These are phyloP conservation scores for Petunia secreta DNA, from an alignment of 257 asterid genomes.

Conservation along the genomic window DNA sequence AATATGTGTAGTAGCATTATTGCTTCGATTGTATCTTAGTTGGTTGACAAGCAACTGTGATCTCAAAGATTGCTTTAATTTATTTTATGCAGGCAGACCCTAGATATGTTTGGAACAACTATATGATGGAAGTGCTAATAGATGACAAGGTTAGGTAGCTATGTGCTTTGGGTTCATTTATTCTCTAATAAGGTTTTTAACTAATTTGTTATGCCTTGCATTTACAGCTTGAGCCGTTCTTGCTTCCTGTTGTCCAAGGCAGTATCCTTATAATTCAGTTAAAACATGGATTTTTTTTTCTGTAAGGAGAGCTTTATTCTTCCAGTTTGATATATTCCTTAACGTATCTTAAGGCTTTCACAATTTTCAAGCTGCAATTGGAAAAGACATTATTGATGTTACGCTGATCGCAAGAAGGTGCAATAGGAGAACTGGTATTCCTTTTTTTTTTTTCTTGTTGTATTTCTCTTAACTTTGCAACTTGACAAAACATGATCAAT, in stretches of 20 bases:
- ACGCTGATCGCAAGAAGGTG: constrained; percentile 88
- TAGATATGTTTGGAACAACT: constrained; percentile 89
- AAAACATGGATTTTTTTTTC: not conserved
- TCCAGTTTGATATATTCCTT: constrained; percentile 50
- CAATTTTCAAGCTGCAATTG: constrained; percentile 67
- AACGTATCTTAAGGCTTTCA: constrained; percentile 79
- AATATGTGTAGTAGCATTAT: not conserved
- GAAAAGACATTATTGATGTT: constrained; percentile 66
- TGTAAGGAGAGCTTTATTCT: not conserved
- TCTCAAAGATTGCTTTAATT: not conserved
- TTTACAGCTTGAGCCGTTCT: constrained; percentile 88
- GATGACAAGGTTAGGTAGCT: constrained; percentile 72
- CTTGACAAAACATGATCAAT: not conserved
- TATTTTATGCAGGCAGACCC: constrained; percentile 78
- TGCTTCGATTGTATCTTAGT: constrained; percentile 23
- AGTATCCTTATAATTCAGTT: constrained; percentile 72
- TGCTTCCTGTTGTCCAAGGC: constrained; percentile 97
- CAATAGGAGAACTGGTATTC: constrained; percentile 81
- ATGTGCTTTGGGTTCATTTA: constrained; percentile 14
- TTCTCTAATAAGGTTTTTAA: constrained; percentile 19
- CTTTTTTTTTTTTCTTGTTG: not conserved
- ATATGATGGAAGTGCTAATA: constrained; percentile 80
- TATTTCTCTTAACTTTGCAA: not conserved
- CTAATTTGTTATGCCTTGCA: constrained; percentile 35
- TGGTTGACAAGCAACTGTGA: not conserved